A percentile compares a stretch with the other conserved stretches of the same genome.
These are phyloP conservation scores for Exophiala sideris DNA, from an alignment of 2,329 filamentous ascomycete species.

Conservation along the genomic window DNA sequence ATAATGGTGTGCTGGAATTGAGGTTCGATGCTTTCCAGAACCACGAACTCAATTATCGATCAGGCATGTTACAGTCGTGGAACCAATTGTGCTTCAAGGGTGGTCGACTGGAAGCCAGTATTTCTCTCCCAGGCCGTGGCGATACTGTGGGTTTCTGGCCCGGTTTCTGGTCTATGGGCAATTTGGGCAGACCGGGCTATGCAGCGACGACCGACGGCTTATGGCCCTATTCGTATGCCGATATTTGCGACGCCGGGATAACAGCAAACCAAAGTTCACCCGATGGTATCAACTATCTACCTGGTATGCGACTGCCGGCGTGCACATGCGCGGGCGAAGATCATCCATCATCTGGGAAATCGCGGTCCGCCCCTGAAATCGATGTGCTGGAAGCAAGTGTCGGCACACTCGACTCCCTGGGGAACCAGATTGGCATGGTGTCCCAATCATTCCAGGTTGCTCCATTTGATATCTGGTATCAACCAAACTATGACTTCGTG, in stretches of 20 bases:
- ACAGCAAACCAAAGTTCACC: slow-evolving; percentile 67
- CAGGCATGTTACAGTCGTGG: slow-evolving; percentile 73
- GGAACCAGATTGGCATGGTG: slow-evolving; percentile 56
- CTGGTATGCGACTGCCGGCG: slow-evolving; percentile 67
- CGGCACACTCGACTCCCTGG: slow-evolving; percentile 48
- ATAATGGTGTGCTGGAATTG: slow-evolving; percentile 60
- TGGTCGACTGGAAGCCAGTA: slow-evolving; percentile 65
- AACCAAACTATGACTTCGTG: slow-evolving; percentile 62
- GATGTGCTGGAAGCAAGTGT: slow-evolving; percentile 69
- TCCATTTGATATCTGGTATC: slow-evolving; percentile 68
- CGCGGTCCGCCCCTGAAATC: slow-evolving; percentile 67
- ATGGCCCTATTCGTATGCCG: slow-evolving; percentile 71
- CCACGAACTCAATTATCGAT: slow-evolving; percentile 64
- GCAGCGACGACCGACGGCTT: slow-evolving; percentile 67
- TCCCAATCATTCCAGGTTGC: slow-evolving; percentile 67
- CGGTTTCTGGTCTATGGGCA: slow-evolving; percentile 73
- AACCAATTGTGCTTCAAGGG: slow-evolving; percentile 72
- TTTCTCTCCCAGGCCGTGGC: slow-evolving; percentile 65
- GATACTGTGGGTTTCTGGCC: slow-evolving; percentile 70
- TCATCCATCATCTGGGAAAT: slow-evolving; percentile 63
- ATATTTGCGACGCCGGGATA: slow-evolving; percentile 67
- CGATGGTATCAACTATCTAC: slow-evolving; percentile 64
- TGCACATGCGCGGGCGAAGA: slow-evolving; percentile 64
- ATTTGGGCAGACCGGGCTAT: slow-evolving; percentile 67
- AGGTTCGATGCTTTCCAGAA: slow-evolving; percentile 64